Conservation (phyloP, 352 stramenopile genomes). For the Pythium pyrilobum region DNA sequence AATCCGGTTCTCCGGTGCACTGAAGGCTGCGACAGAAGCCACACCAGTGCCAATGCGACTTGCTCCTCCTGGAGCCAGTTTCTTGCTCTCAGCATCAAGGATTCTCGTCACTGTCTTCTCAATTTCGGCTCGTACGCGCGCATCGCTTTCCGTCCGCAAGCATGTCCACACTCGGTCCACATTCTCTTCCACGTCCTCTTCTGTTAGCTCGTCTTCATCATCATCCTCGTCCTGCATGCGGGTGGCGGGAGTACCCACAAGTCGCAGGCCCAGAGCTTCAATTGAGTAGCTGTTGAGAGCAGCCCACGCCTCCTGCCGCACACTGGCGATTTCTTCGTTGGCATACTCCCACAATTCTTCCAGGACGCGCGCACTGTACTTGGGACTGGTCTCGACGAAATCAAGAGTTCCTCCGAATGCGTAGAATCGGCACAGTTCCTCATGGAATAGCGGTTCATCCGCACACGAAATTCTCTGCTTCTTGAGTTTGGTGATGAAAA, state of each 20-base stretch:
- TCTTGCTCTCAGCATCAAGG: slow-evolving; percentile 33
- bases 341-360: slow-evolving; percentile 45
- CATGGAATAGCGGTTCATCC: slow-evolving; percentile 43
- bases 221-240: slow-evolving; percentile 20
- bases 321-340: slow-evolving; percentile 23
- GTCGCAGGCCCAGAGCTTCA: slow-evolving; percentile 32
- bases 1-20: slow-evolving; percentile 24
- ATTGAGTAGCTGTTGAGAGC: slow-evolving; percentile 46
- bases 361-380: slow-evolving; percentile 38
- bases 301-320: slow-evolving; percentile 37
- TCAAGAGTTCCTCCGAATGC: slow-evolving; percentile 18
- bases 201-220: slow-evolving; percentile 25
- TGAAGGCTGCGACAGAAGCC: slow-evolving; percentile 26
- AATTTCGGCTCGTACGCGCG: slow-evolving; percentile 30
- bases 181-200: slow-evolving; percentile 39
- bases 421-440: slow-evolving; percentile 55
- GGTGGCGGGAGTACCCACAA: background rate
- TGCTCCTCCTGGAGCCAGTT: slow-evolving; percentile 30
- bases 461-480: slow-evolving; percentile 57
- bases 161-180: slow-evolving; percentile 35
- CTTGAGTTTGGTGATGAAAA: slow-evolving; percentile 55
- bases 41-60: slow-evolving; percentile 36
- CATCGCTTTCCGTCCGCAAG: slow-evolving; percentile 31
- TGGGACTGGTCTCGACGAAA: slow-evolving; percentile 35
- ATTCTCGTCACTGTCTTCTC: slow-evolving; percentile 33